Evolutionary conservation across 345 rosid genomes (phyloP).

Genomic region (Salix koriyanagi): DNA sequence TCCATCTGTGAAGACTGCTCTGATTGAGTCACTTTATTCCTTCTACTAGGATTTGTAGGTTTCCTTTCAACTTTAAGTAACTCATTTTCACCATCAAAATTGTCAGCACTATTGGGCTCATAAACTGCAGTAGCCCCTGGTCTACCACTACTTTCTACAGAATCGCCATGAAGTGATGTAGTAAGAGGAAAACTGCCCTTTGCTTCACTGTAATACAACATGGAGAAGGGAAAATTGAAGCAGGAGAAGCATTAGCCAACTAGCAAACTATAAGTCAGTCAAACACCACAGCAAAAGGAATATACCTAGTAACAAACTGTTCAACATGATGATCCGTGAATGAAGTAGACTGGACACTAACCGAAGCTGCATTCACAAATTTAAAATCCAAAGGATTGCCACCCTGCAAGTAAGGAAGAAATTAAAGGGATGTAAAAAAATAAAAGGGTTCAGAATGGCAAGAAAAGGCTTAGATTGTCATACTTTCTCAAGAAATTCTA

Average conservation of each 20-base stretch:
- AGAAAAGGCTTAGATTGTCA: constrained; percentile 23
- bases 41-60: constrained; percentile 44
- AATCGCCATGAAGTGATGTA: constrained; percentile 93
- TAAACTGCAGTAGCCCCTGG: constrained; percentile 61
- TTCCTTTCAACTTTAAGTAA: constrained; percentile 53
- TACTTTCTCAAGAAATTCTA: constrained; percentile 99
- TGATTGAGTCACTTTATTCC: constrained; percentile 48
- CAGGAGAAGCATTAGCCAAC: constrained; percentile 18
- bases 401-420: constrained; percentile 54
- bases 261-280: constrained; percentile 7
- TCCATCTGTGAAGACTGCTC: constrained; percentile 67
- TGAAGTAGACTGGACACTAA: constrained; percentile 93
- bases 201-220: constrained; percentile 66
- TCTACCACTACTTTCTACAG: constrained; percentile 95
- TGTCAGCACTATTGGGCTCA: constrained; percentile 91
- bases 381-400: constrained; percentile 98
- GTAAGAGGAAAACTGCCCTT: constrained; percentile 91
- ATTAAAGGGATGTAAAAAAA: constrained; percentile 9
- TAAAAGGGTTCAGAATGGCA: constrained; percentile 13
- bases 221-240: not conserved
- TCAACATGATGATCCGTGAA: constrained; percentile 73
- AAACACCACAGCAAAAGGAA: constrained; percentile 18
- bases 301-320: constrained; percentile 78
- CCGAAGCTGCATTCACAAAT: constrained; percentile 67
- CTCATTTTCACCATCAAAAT: constrained; percentile 81